Evolutionary conservation across 2,329 filamentous ascomycete species (phyloP).

Genomic region (Pseudogymnoascus sp.): DNA sequence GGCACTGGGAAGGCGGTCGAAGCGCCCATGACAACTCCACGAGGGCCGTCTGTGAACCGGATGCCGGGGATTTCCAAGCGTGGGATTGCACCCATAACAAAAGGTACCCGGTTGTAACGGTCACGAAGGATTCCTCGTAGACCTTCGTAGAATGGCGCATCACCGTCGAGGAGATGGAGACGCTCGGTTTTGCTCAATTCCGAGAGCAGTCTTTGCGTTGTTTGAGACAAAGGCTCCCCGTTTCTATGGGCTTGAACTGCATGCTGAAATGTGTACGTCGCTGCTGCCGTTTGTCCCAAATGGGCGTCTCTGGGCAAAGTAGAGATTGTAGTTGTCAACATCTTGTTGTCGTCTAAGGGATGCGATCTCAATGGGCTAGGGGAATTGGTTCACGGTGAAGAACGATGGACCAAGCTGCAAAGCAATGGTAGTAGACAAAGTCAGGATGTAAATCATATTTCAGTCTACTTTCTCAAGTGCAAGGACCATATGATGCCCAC

Average conservation of each 20-base stretch:
- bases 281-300: neutral
- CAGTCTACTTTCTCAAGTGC: neutral
- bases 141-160: slow-evolving; percentile 15
- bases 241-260: slow-evolving; percentile 13
- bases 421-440: neutral
- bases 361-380: too few relatives aligned
- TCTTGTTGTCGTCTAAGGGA: neutral
- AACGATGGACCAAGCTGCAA: neutral
- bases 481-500: neutral
- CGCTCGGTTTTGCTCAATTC: slow-evolving; percentile 14
- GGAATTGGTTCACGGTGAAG: neutral
- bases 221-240: slow-evolving; percentile 8
- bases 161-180: slow-evolving; percentile 15
- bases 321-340: neutral
- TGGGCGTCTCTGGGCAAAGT: neutral
- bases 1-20: slow-evolving; percentile 17
- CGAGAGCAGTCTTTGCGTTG: slow-evolving; percentile 11
- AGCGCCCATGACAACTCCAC: slow-evolving; percentile 21
- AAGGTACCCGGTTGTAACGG: slow-evolving; percentile 14
- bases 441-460: neutral
- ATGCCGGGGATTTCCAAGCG: slow-evolving; percentile 16
- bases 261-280: slow-evolving; percentile 11
- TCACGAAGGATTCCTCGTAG: slow-evolving; percentile 13
- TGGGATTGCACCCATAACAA: slow-evolving; percentile 13
- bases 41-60: slow-evolving; percentile 26